Percentiles rank a stretch among this genome's conserved stretches.
Evolutionary conservation across 1,284 basidiomycete species (phyloP).

Genomic region (Irpex sp.): DNA sequence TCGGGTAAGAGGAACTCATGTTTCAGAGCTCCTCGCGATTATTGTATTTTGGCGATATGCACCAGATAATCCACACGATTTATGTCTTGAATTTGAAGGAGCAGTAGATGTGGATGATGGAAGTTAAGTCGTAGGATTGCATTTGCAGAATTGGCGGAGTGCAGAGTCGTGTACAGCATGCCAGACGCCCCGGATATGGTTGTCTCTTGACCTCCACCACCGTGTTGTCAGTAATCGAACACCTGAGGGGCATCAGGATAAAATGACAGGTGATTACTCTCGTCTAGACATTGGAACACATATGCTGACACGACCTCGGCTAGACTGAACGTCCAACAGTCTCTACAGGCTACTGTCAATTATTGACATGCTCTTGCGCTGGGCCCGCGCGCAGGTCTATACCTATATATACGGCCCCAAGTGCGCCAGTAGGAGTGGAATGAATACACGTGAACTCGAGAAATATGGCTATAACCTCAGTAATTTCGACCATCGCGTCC

Average conservation of each 20-base stretch:
- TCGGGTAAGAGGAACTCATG: constrained; percentile 28
- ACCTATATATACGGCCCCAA: neutral
- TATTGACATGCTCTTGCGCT: neutral
- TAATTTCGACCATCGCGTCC: neutral
- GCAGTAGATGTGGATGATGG: neutral
- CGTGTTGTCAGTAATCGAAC: neutral
- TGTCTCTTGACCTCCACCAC: neutral
- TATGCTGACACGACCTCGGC: neutral
- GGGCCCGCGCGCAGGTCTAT: neutral
- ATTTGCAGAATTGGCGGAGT: neutral
- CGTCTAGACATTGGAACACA: too few relatives aligned
- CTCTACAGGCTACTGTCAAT: neutral
- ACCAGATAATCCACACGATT: too few relatives aligned
- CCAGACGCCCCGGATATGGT: neutral
- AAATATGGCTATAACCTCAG: constrained; percentile 2
- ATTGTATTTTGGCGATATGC: neutral
- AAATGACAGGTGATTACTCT: too few relatives aligned
- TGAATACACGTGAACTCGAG: neutral
- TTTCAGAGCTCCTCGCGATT: neutral
- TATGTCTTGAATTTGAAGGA: too few relatives aligned
- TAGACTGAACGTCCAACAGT: neutral
- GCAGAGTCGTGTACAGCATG: too few relatives aligned
- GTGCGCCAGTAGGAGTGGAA: neutral
- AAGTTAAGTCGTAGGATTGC: neutral
- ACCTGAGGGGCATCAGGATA: neutral